phyloP scores from a whole-genome alignment of 805 yeast species.

The Ogataea kodamae region DNA sequence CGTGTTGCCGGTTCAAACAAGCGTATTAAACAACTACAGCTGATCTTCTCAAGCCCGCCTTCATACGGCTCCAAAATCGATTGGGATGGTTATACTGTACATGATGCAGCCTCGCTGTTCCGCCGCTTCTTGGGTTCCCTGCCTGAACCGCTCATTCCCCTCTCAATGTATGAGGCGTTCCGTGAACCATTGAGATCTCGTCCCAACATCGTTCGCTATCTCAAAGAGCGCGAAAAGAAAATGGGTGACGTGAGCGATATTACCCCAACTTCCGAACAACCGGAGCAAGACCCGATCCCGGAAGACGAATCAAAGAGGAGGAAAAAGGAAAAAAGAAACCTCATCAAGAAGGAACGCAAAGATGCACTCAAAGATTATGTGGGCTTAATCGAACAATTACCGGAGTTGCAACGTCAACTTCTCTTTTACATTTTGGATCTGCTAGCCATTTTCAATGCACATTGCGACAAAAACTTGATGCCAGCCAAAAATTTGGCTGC shows the following conservation, averaged over 20 bases:
- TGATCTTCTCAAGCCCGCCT: conserved; percentile 81
- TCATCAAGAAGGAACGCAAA: conserved; percentile 59
- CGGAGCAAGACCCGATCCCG: conserved; percentile 9
- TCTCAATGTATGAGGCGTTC: conserved; percentile 69
- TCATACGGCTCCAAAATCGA: conserved; percentile 80
- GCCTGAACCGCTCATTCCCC: conserved; percentile 90
- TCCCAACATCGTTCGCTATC: conserved; percentile 62
- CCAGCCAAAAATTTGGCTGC: conserved; percentile 91
- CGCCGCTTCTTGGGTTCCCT: conserved; percentile 82
- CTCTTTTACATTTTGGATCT: conserved; percentile 84
- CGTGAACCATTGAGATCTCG: conserved; percentile 70
- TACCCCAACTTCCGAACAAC: conserved; percentile 2
- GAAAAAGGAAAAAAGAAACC: conserved; percentile 49
- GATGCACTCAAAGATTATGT: conserved; percentile 73
- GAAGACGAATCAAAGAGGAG: conserved; percentile 33
- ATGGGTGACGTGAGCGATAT: conserved; percentile 9
- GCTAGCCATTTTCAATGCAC: conserved; percentile 77
- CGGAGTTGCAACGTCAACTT: conserved; percentile 75
- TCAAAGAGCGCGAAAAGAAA: conserved; percentile 47
- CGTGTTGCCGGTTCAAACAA: conserved; percentile 89
- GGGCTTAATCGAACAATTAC: conserved; percentile 60
- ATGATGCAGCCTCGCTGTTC: conserved; percentile 90
- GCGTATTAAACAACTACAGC: conserved; percentile 81
- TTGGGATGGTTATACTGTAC: conserved; percentile 95
- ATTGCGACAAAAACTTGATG: conserved; percentile 80